A percentile compares a stretch with the other conserved stretches of the same genome.
phyloP scores from a whole-genome alignment of 2,329 filamentous ascomycete species.

The Trichoderma sp. region DNA sequence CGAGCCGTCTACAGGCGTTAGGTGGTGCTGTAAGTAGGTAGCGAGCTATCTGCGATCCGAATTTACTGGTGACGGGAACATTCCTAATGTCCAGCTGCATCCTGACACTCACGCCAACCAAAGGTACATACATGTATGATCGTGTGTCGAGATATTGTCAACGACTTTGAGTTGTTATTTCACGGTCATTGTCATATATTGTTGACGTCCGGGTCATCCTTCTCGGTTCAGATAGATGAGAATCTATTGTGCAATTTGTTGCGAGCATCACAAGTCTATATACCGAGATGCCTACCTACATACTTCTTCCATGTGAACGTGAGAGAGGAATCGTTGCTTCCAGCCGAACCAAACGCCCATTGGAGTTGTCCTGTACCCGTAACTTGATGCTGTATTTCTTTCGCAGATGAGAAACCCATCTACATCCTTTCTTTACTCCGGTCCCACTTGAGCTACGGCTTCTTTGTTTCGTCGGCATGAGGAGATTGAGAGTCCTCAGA shows the following conservation, averaged over 20 bases:
- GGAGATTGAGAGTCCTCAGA: background rate
- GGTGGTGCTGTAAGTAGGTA: too few species aligned
- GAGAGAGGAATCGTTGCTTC: constrained; percentile 16
- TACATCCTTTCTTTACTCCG: background rate
- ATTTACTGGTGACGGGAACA: too few species aligned
- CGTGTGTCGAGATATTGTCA: too few species aligned
- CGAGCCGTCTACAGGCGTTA: too few species aligned
- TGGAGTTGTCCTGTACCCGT: background rate
- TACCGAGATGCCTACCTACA: background rate
- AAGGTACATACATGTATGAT: too few species aligned
- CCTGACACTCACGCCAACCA: too few species aligned
- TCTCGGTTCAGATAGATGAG: background rate
- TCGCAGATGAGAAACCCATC: background rate
- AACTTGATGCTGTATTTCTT: background rate
- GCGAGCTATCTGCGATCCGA: too few species aligned
- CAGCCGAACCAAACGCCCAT: constrained; percentile 6
- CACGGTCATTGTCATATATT: background rate
- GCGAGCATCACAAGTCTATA: background rate
- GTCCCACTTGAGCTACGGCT: background rate
- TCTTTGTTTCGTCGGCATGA: background rate
- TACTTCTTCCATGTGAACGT: background rate
- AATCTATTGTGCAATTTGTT: background rate
- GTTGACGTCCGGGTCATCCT: background rate
- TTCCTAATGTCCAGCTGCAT: too few species aligned
- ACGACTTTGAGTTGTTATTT: background rate